Percentiles rank a stretch among this genome's conserved stretches.
phyloP scores from a whole-genome alignment of 129 eudicot species.

The Arctium lappa region DNA sequence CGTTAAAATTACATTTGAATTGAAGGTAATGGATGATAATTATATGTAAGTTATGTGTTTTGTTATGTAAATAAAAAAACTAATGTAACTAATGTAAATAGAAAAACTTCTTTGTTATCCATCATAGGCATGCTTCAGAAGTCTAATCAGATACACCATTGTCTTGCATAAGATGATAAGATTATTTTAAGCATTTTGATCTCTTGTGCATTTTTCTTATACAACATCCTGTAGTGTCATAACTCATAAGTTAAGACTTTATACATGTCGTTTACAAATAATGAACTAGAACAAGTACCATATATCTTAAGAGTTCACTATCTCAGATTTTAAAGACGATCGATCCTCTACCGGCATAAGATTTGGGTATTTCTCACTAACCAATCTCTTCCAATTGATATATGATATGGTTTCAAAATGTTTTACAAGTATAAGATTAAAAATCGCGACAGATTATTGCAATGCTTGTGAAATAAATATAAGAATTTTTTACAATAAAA shows the following conservation, averaged over 20 bases:
- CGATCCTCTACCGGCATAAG: background rate
- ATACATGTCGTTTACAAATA: background rate
- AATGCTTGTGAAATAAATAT: too few species aligned
- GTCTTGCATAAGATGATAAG: background rate
- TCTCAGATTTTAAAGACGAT: background rate
- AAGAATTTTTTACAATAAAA: too few species aligned
- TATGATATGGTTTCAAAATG: too few species aligned
- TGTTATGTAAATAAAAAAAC: too few species aligned
- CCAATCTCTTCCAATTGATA: too few species aligned
- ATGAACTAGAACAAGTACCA: background rate
- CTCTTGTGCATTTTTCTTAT: background rate
- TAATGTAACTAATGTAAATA: background rate
- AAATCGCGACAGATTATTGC: too few species aligned
- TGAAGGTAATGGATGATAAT: too few species aligned
- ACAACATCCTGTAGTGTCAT: background rate
- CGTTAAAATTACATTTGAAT: too few species aligned
- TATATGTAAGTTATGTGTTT: too few species aligned
- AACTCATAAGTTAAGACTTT: background rate
- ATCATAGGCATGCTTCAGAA: background rate
- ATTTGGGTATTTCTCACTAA: background rate
- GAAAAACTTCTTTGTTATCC: background rate
- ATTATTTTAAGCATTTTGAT: background rate
- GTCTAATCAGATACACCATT: background rate
- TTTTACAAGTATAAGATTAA: too few species aligned
- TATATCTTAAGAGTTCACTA: background rate